Evolutionary conservation across 768 basidiomycete genomes (phyloP), one percentile per base, ranked within the genome.

Genomic region (Lactarius akahatsu): DNA sequence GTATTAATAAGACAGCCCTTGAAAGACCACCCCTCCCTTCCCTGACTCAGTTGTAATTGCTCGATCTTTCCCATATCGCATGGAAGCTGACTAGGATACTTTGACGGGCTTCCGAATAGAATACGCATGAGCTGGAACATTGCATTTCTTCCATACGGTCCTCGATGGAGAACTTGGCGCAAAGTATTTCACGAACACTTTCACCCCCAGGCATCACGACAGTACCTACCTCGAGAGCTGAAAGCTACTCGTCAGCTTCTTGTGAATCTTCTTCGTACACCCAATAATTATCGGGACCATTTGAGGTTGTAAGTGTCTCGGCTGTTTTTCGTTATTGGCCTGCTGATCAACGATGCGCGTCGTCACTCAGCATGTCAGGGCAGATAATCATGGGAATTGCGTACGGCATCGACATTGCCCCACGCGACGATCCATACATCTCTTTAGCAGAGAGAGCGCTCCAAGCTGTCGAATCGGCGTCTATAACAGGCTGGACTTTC

Each of bases 331-430:
- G n/a, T n/a, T 28, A 15, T 26, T 1, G 2, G 9, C 15, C 28
- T 15, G 2, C 5, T 38, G 38, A 40, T 23, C 32, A 18, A 38
- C 38, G 36, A 30, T 50, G n/a, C 38, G 45, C 23, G 30, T 11
- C 16, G 5, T 20, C 16, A 4, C 28, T 15, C 18, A 65, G 64
- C 13, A 54, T 61, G n/a, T 65, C 73, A 3, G 72, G 71, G 15
- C 23, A 63, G 18, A 65, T 71, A 50, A 72, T 73, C 28, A 36
- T 72, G 47, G 55, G 66, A 16, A 73, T 74, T 16, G 57, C 72
- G 1, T 72, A 74, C 50, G 73, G 73, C 1, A 70, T 70, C 56
- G 47, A 70, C 26, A 63, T 64, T 28, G 28, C 36, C 57, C 32
- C 54, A 16, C 36, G 66, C 38, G 50, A 69, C 9, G 57, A 63